phyloP scores from a whole-genome alignment of 345 rosid species.

The Mercurialis annua region DNA sequence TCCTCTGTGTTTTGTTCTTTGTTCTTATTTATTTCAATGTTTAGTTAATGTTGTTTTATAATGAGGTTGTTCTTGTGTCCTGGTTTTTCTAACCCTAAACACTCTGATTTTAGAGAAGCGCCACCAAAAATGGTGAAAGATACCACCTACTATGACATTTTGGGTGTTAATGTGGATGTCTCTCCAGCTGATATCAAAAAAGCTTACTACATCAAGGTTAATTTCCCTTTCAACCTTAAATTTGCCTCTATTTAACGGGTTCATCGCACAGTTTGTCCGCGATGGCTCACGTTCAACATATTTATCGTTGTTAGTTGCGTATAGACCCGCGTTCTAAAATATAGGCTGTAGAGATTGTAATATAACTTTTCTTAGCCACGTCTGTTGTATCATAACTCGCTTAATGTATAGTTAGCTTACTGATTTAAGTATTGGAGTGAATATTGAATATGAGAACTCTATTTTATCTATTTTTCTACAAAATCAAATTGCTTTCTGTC shows the following conservation, averaged over 20 bases:
- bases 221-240: constrained; percentile 2
- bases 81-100: not conserved
- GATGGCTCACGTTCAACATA: too few species aligned
- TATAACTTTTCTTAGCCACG: too few species aligned
- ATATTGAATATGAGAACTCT: too few species aligned
- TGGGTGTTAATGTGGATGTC: constrained; percentile 71
- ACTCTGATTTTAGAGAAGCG: not conserved
- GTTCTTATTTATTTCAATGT: not conserved
- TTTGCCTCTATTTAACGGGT: not conserved
- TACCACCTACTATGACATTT: constrained; percentile 57
- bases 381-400: too few species aligned
- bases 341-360: too few species aligned
- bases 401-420: too few species aligned
- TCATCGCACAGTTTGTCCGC: not conserved
- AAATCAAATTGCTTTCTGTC: too few species aligned
- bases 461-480: too few species aligned
- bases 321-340: too few species aligned
- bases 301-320: too few species aligned
- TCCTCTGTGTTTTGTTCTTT: not conserved
- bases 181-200: constrained; percentile 79
- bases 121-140: constrained; percentile 59
- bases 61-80: constrained; percentile 11
- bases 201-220: constrained; percentile 85
- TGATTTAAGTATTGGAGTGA: too few species aligned
- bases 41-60: not conserved